These are phyloP conservation scores for Ambrosia hybrid DNA, from an alignment of 140 eudicot genomes.

Conservation along the genomic window DNA sequence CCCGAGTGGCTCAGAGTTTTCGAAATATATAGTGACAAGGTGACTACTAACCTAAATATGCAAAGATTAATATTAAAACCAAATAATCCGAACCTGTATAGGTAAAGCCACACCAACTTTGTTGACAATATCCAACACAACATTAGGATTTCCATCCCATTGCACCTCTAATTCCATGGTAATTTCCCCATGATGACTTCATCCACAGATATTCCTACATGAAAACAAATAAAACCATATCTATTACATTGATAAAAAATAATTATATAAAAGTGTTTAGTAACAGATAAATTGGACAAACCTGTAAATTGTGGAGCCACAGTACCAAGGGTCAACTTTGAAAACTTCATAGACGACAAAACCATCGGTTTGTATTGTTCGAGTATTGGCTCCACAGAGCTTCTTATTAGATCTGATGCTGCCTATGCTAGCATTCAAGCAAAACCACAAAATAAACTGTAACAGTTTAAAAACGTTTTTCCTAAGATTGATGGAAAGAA, in stretches of 20 bases:
- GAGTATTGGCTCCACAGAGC: slow-evolving; percentile 86
- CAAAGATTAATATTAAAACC: background rate
- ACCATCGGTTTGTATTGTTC: slow-evolving; percentile 81
- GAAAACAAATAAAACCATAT: slow-evolving; percentile 24
- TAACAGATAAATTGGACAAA: slow-evolving; percentile 19
- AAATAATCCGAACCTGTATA: slow-evolving; percentile 57
- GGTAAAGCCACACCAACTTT: slow-evolving; percentile 82
- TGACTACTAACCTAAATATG: too few species aligned
- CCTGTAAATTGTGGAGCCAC: slow-evolving; percentile 98
- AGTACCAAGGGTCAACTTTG: slow-evolving; percentile 87
- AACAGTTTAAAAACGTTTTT: slow-evolving; percentile 7
- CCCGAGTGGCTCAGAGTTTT: too few species aligned
- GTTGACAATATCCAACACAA: slow-evolving; percentile 70
- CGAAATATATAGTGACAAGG: too few species aligned
- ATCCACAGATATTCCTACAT: slow-evolving; percentile 66
- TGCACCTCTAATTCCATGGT: slow-evolving; percentile 91
- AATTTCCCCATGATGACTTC: slow-evolving; percentile 55
- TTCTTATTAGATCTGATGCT: slow-evolving; percentile 84
- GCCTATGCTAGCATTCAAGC: slow-evolving; percentile 69
- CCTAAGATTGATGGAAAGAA: background rate
- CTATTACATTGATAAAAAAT: background rate
- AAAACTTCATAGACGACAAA: slow-evolving; percentile 64
- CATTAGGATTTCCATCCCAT: slow-evolving; percentile 95
- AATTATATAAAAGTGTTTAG: background rate
- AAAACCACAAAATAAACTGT: slow-evolving; percentile 4